phyloP scores from a whole-genome alignment of 768 basidiomycete species.

The Terana coerulea region DNA sequence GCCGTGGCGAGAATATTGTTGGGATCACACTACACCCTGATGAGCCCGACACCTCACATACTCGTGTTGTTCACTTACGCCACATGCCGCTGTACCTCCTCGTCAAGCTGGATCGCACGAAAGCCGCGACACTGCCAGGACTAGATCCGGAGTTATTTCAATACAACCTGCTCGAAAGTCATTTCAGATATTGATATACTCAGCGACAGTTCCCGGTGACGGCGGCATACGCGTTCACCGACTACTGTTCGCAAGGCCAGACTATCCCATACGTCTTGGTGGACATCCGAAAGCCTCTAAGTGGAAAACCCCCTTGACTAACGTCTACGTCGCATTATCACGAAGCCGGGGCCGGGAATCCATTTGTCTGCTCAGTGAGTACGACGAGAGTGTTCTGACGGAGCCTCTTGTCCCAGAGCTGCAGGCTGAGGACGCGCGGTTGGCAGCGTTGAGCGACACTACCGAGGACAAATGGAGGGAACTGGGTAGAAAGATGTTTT shows the following conservation, averaged over 20 bases:
- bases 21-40: conserved; percentile 33
- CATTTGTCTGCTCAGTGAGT: conserved; percentile 28
- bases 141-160: conserved; percentile 18
- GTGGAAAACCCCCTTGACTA: conserved; percentile 29
- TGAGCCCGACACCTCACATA: conserved; percentile 15
- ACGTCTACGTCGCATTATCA: conserved; percentile 39
- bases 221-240: conserved; percentile 38
- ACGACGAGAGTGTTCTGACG: conserved; percentile 16
- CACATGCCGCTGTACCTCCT: conserved; percentile 29
- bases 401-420: not conserved
- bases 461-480: too few species aligned
- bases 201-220: conserved; percentile 30
- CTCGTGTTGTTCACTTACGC: conserved; percentile 21
- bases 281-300: conserved; percentile 34
- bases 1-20: conserved; percentile 27
- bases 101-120: conserved; percentile 29
- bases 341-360: conserved; percentile 25
- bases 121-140: conserved; percentile 22
- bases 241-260: conserved; percentile 41
- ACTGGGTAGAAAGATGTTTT: too few species aligned
- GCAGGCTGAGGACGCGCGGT: conserved; percentile 11
- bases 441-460: too few species aligned
- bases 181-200: not conserved
- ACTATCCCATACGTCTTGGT: conserved; percentile 34
- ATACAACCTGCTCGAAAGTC: not conserved